Evolutionary conservation across 2,329 filamentous ascomycete species (phyloP).

Genomic region (Coleophoma crateriformis): DNA sequence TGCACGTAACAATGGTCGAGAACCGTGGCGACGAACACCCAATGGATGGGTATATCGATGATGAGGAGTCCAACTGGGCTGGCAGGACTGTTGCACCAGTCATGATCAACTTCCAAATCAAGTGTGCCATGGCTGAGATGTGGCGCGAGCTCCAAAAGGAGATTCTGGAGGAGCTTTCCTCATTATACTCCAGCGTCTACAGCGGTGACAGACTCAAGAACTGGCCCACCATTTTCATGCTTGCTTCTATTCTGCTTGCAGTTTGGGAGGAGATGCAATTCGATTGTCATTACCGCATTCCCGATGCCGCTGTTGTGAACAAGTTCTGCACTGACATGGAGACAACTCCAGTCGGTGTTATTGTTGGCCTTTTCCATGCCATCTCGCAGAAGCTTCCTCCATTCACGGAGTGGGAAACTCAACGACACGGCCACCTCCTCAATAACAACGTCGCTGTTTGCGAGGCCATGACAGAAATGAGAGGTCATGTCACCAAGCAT

Average conservation of each 20-base stretch:
- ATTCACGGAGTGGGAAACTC: slow-evolving; percentile 90
- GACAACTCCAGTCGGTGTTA: slow-evolving; percentile 89
- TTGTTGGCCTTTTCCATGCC: slow-evolving; percentile 93
- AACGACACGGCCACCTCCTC: slow-evolving; percentile 83
- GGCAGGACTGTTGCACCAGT: slow-evolving; percentile 90
- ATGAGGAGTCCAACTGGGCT: slow-evolving; percentile 79
- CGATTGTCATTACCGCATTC: slow-evolving; percentile 92
- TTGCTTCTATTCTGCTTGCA: slow-evolving; percentile 84
- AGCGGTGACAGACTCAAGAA: slow-evolving; percentile 96
- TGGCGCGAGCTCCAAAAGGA: slow-evolving; percentile 97
- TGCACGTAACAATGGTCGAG: slow-evolving; percentile 92
- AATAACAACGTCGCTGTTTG: slow-evolving; percentile 90
- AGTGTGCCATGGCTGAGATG: slow-evolving; percentile 94
- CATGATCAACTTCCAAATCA: slow-evolving; percentile 99
- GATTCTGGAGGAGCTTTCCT: slow-evolving; percentile 86
- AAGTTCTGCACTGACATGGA: slow-evolving; percentile 99
- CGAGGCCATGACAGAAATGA: slow-evolving; percentile 93
- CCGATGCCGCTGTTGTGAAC: slow-evolving; percentile 75
- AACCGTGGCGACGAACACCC: slow-evolving; percentile 75
- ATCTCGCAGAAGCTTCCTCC: slow-evolving; percentile 94
- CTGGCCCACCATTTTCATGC: slow-evolving; percentile 98
- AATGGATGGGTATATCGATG: slow-evolving; percentile 77
- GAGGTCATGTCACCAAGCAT: slow-evolving; percentile 86
- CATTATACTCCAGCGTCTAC: slow-evolving; percentile 95
- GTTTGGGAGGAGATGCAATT: slow-evolving; percentile 99